phyloP scores from a whole-genome alignment of 176 grass and related monocot species.

The Avena sativa region DNA sequence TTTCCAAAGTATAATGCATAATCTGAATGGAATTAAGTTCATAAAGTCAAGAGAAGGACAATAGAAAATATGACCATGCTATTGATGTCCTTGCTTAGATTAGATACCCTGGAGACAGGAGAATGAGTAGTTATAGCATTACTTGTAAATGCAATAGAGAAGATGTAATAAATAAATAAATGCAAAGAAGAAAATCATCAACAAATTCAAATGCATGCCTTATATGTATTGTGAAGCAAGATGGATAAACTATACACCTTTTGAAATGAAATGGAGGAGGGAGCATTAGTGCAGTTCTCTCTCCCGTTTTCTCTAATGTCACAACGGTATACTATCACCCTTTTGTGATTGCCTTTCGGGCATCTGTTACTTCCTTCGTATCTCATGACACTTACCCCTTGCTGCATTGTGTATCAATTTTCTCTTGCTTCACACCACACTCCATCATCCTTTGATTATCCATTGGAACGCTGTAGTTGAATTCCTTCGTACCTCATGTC shows the following conservation, averaged over 20 bases:
- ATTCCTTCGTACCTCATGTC: conserved; percentile 3
- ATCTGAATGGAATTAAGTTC: background rate
- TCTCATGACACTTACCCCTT: background rate
- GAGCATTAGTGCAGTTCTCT: background rate
- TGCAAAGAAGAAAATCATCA: background rate
- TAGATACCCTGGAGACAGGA: background rate
- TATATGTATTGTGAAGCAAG: background rate
- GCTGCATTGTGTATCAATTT: conserved; percentile 4
- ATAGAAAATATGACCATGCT: too few species aligned
- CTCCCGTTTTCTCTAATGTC: background rate
- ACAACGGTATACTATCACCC: background rate
- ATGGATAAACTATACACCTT: background rate
- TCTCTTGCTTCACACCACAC: conserved; percentile 10
- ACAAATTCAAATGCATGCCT: background rate
- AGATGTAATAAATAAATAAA: background rate
- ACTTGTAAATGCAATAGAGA: background rate
- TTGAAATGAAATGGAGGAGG: background rate
- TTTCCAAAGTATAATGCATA: background rate
- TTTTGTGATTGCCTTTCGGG: background rate
- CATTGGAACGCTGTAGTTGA: background rate
- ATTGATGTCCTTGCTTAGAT: background rate
- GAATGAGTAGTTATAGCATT: background rate
- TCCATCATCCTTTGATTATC: background rate
- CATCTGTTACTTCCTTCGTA: background rate
- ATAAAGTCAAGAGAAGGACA: background rate